Conservation (phyloP, 768 basidiomycete genomes). For the Fomitopsis serialis region DNA sequence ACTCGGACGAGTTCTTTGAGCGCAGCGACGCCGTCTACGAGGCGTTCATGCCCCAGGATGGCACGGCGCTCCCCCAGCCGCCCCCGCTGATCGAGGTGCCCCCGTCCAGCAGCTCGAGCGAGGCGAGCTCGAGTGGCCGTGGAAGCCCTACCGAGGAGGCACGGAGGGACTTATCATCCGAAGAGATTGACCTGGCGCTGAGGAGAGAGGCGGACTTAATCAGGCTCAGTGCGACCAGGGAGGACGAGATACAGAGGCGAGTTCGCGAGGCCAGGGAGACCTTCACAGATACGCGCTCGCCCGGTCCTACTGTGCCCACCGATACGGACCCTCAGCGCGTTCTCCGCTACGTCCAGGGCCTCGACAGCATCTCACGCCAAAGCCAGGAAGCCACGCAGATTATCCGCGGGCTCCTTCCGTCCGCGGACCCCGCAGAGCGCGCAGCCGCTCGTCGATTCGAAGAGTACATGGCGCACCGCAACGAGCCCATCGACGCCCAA, state of each 20-base stretch:
- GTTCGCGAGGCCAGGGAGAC: background rate
- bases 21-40: slow-evolving; percentile 56
- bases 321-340: slow-evolving; percentile 5
- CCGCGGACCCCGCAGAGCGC: background rate
- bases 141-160: slow-evolving; percentile 45
- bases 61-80: slow-evolving; percentile 17
- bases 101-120: slow-evolving; percentile 29
- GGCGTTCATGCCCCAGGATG: slow-evolving; percentile 44
- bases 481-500: background rate
- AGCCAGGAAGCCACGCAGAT: background rate
- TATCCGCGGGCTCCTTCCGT: background rate
- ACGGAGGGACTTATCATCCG: slow-evolving; percentile 30
- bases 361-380: background rate
- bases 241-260: background rate
- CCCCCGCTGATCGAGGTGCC: slow-evolving; percentile 2
- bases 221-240: slow-evolving; percentile 1
- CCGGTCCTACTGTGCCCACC: background rate
- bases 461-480: background rate
- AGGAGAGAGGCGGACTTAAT: background rate
- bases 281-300: background rate
- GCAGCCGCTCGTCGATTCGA: background rate
- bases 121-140: slow-evolving; percentile 39
- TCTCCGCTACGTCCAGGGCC: slow-evolving; percentile 5
- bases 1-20: slow-evolving; percentile 72
- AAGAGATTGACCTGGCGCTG: slow-evolving; percentile 7